Evolutionary conservation across 1,139 yeast genomes (phyloP), one percentile per base, ranked within the genome.

Genomic region (Pneumocystis jirovecii): DNA sequence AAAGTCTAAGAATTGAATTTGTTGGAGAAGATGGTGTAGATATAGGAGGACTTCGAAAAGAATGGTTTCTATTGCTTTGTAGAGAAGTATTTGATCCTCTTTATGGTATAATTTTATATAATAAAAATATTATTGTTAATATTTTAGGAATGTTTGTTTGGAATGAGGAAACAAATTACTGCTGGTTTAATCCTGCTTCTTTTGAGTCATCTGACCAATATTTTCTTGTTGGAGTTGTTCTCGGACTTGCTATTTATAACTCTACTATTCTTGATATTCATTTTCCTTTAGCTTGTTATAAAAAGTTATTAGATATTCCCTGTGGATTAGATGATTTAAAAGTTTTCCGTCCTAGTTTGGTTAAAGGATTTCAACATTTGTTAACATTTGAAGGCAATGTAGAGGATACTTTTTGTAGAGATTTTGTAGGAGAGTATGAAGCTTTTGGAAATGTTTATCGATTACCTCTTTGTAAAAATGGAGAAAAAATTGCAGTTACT

Each of bases 31-130:
- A 93, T 0, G 97, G 97, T 0, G 81, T 91, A 31, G 98, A 93
- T 77, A 97, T 90, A 0, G 98, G 97, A 0, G 98, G 98, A 0
- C 78, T 91, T 68, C 83, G 85, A 70, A 91, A 90, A 73, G 97
- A 93, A 72, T 93, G 97, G 97, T 91, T 93, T 74, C 77, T 85
- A 64, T 74, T 90, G 42, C 76, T 93, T 60, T 85, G 88, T 0
- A 82, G 83, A 67, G 85, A 85, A 34, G 74, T 93, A 1, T 87
- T 91, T 72, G 82, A 81, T 71, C 86, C 90, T 0, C 77, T 78
- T 63, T 81, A 84, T 61, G 89, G 89, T 0, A 78, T 87, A 76
- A 81, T 87, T 66, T 61, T 66, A 21, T 66, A 66, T 57, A 21
- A 44, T 12, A 40, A 40, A 39, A 12, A 7, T 21, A 39, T 35